Evolutionary conservation across 2,329 filamentous ascomycete genomes (phyloP).

Genomic region (Exophiala aquamarina): DNA sequence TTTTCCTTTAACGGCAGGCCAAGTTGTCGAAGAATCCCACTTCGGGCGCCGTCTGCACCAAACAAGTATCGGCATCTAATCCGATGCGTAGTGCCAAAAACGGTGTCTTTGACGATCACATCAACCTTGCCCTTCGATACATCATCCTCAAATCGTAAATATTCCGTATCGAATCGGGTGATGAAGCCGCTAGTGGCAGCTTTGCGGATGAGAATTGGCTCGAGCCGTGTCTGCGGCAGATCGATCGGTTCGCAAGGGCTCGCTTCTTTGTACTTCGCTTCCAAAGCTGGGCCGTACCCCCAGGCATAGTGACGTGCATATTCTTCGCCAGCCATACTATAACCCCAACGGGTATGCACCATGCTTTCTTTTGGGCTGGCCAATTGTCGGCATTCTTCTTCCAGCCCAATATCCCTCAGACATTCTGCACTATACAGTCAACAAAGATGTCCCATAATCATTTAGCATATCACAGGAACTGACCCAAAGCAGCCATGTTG

Average conservation of each 20-base stretch:
- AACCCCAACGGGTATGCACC: constrained; percentile 44
- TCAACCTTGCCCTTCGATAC: constrained; percentile 29
- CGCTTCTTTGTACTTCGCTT: constrained; percentile 36
- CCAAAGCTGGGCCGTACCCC: constrained; percentile 38
- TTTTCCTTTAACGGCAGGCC: constrained; percentile 46
- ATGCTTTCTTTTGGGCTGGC: constrained; percentile 36
- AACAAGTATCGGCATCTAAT: constrained; percentile 53
- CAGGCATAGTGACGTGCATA: constrained; percentile 43
- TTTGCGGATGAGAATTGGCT: constrained; percentile 41
- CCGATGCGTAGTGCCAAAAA: constrained; percentile 26
- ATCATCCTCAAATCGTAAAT: constrained; percentile 36
- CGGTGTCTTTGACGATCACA: neutral
- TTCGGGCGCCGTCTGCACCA: constrained; percentile 56
- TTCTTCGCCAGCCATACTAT: constrained; percentile 45
- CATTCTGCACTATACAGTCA: constrained; percentile 3
- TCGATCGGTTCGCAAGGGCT: constrained; percentile 42
- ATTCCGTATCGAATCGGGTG: constrained; percentile 38
- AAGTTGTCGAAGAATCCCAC: constrained; percentile 46
- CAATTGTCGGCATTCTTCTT: constrained; percentile 34
- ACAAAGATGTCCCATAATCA: neutral
- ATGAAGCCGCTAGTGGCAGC: constrained; percentile 37
- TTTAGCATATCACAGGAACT: neutral
- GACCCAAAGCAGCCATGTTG: constrained; percentile 15
- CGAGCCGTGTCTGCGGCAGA: constrained; percentile 42
- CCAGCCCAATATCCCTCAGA: constrained; percentile 40